Conservation (phyloP, 2,329 filamentous ascomycete species). For the Mycosphaerelloides madeirae region DNA sequence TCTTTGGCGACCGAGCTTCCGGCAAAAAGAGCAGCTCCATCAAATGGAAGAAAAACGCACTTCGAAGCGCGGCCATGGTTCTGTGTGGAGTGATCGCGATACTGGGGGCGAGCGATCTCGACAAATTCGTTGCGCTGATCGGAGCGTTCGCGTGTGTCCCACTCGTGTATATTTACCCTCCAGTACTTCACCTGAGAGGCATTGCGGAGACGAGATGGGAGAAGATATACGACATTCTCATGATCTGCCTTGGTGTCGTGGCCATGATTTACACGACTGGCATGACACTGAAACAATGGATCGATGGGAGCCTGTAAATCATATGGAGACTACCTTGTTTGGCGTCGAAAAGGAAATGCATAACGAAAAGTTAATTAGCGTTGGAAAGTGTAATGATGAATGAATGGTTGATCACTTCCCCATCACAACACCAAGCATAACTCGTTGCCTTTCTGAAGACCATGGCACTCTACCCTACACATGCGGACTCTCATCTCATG, state of each 20-base stretch:
- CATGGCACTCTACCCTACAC: too few species aligned
- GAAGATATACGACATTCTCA: conserved; percentile 56
- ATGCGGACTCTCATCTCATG: too few species aligned
- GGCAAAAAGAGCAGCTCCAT: conserved; percentile 61
- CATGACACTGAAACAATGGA: conserved; percentile 45
- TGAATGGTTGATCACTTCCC: too few species aligned
- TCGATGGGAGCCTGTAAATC: conserved; percentile 14
- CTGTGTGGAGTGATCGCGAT: conserved; percentile 59
- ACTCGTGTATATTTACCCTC: conserved; percentile 71
- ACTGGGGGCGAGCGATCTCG: conserved; percentile 62
- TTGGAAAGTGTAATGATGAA: too few species aligned
- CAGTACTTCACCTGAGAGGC: conserved; percentile 64
- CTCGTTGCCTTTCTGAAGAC: too few species aligned
- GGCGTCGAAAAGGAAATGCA: too few species aligned
- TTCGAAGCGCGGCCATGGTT: conserved; percentile 55
- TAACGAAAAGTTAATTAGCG: too few species aligned
- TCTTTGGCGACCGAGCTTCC: conserved; percentile 61
- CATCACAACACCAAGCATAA: too few species aligned
- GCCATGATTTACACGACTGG: conserved; percentile 69
- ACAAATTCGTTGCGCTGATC: conserved; percentile 70
- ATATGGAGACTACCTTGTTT: background rate
- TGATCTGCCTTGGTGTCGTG: conserved; percentile 59
- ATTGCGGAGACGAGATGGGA: conserved; percentile 54
- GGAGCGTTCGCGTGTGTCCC: conserved; percentile 70
- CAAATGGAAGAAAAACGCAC: conserved; percentile 73